Evolutionary conservation across 768 basidiomycete genomes (phyloP).

Genomic region (Tephrocybe rancida): DNA sequence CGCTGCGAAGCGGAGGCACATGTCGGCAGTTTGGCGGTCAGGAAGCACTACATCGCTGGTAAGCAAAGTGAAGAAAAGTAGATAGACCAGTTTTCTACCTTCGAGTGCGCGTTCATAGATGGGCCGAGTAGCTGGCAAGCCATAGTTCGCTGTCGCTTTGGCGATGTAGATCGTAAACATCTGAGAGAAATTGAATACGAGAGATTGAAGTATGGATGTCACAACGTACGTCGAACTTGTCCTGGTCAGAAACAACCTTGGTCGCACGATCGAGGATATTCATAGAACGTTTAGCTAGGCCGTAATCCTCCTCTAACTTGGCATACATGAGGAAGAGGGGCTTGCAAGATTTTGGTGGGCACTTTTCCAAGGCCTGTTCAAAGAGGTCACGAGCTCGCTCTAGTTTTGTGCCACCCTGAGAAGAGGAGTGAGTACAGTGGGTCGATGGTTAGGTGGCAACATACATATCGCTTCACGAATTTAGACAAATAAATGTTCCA

Average conservation of each 20-base stretch:
- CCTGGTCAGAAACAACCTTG: conserved; percentile 80
- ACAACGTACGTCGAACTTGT: conserved; percentile 86
- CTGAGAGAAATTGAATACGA: conserved; percentile 36
- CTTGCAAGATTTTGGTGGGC: conserved; percentile 93
- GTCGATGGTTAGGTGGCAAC: conserved; percentile 26
- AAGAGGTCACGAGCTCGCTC: conserved; percentile 97
- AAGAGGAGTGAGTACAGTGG: not conserved
- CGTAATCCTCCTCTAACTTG: conserved; percentile 93
- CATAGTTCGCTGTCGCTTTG: conserved; percentile 94
- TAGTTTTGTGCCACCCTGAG: conserved; percentile 87
- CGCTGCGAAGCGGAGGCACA: conserved; percentile 95
- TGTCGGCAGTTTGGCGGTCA: conserved; percentile 92
- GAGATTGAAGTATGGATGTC: not conserved
- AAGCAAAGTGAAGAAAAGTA: not conserved
- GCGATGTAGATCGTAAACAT: conserved; percentile 98
- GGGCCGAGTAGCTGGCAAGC: conserved; percentile 91
- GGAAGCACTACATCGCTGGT: conserved; percentile 59
- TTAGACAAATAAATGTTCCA: conserved; percentile 99
- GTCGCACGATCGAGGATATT: conserved; percentile 93
- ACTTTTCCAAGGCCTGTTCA: conserved; percentile 96
- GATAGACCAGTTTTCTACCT: conserved; percentile 30
- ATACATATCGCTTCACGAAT: conserved; percentile 94
- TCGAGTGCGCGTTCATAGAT: conserved; percentile 97
- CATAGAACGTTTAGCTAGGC: conserved; percentile 96
- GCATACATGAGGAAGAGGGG: conserved; percentile 95